Evolutionary conservation across 805 yeast genomes (phyloP), one percentile per base, ranked within the genome.

Genomic region (Candida hungchunana): DNA sequence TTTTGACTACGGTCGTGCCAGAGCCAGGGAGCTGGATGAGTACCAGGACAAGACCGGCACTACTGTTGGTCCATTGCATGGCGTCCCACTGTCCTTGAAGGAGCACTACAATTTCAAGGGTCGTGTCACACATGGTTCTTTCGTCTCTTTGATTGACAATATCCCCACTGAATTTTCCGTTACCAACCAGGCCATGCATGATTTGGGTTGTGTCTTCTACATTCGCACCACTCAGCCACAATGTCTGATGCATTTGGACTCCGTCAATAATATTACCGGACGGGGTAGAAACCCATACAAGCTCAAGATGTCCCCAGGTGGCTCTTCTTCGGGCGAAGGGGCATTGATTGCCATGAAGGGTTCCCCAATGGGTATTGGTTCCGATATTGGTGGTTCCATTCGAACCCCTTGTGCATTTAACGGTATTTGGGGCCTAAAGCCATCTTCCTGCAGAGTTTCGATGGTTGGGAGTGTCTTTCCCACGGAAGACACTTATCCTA

Each of bases 311-410:
- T 71, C 82, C 14, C 68, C 82, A 3, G 86, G 87, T 44, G 87
- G 87, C n/a, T 75, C 82, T 1, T 75, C 83, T 4, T 80, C 82
- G 26, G 87, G 87, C 42, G 87, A 79, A 55, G 83, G 85, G 44
- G 77, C 82, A 0, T 54, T 75, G 42, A 72, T 77, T 34, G 75
- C 73, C 3, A 67, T 74, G 54, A 72, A 68, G 35, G 85, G 76
- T 6, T 74, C 83, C 14, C 71, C 77, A 1, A 44, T 80, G 28
- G 89, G 82, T 14, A 63, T 76, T 28, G 86, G 86, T 27, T 73
- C 82, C 18, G 87, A 80, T 52, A 79, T 80, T 43, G 87, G 87
- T 40, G 87, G 87, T 1, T 73, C 81, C 11, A 75, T 81, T 38
- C 66, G 87, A 42, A 72, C 68, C 7, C 87, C 87, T 4, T 79